Evolutionary conservation across 257 asterid species (phyloP), one percentile per base, ranked within the genome.

Genomic region (Capsicum rhomboideum): DNA sequence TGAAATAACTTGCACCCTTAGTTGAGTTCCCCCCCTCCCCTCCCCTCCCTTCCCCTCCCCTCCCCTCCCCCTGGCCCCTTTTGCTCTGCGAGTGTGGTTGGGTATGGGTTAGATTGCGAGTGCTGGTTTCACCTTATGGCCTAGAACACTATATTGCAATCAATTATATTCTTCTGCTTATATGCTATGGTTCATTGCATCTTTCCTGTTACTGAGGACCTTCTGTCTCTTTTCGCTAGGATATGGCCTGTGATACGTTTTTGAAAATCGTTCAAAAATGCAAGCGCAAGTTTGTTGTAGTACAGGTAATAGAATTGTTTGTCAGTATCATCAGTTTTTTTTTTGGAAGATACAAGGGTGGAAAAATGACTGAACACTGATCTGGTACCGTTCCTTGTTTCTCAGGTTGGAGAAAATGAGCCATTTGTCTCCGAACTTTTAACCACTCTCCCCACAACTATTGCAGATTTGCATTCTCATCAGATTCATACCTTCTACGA

Each of bases 161-260:
- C 61, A 26, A 77, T 46, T 50, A 28, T 28, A 17, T 28, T 28
- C 82, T 26, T 77, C 46, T 77, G 64, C 63, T 77, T 28, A 16
- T 28, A 77, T 50, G 46, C 64, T 26, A 52, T 77, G 42, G 44
- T 17, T 77, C 46, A 77, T 28, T 50, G 44, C 20, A 54, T 4
- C 71, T 0, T 78, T 75, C 21, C 59, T 74, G 80, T 74, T 74
- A 58, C 80, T 77, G 64, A 77, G 21, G 49, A 52, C 64, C 28
- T 77, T 68, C 58, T 49, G 82, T 53, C 69, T 86, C 64, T 69
- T 84, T 79, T 61, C 82, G 86, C 82, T 85, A 97, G 99, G 99
- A 97, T 89, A 97, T 97, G 98, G 99, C 99, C 12, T 95, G 99
- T 40, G 99, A 97, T 84, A 97, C 99, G 8, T 95, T 97, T 91